Conservation (phyloP, 495 filamentous ascomycete species). For the Bacidia gigantensis region DNA sequence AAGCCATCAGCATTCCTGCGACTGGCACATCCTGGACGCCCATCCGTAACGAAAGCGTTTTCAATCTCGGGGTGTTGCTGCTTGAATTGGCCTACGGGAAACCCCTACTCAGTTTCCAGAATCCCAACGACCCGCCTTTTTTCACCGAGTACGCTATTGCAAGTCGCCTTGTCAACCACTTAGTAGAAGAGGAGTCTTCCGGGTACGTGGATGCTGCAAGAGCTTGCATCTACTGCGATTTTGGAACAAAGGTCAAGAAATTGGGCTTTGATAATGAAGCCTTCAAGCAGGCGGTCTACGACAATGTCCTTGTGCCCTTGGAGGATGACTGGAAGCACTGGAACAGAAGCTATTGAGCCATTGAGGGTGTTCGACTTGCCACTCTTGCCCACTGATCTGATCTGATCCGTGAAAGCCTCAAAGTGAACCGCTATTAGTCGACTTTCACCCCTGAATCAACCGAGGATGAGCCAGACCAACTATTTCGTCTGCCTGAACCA, state of each 20-base stretch:
- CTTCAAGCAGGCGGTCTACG: not conserved
- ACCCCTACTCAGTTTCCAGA: not conserved
- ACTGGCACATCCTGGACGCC: not conserved
- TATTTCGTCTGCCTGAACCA: too few relatives aligned
- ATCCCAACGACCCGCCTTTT: not conserved
- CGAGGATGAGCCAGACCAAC: too few relatives aligned
- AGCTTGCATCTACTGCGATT: slow-evolving; percentile 2
- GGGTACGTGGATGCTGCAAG: not conserved
- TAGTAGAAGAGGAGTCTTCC: not conserved
- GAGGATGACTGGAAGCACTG: not conserved
- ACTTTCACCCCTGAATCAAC: too few relatives aligned
- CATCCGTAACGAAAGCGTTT: not conserved
- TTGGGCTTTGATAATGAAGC: not conserved
- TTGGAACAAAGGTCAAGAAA: not conserved
- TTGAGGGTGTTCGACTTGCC: too few relatives aligned
- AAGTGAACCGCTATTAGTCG: too few relatives aligned
- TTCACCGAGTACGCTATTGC: not conserved
- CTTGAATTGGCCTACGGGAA: slow-evolving; percentile 1
- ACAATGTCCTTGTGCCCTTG: not conserved
- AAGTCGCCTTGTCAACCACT: not conserved
- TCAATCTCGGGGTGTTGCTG: not conserved
- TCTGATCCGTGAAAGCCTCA: too few relatives aligned
- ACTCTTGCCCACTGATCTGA: too few relatives aligned
- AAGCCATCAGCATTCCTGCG: not conserved
- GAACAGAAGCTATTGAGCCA: too few relatives aligned